Conservation (phyloP, 371 early-diverging fungal genomes). For the Paraphysoderma sedebokerense region DNA sequence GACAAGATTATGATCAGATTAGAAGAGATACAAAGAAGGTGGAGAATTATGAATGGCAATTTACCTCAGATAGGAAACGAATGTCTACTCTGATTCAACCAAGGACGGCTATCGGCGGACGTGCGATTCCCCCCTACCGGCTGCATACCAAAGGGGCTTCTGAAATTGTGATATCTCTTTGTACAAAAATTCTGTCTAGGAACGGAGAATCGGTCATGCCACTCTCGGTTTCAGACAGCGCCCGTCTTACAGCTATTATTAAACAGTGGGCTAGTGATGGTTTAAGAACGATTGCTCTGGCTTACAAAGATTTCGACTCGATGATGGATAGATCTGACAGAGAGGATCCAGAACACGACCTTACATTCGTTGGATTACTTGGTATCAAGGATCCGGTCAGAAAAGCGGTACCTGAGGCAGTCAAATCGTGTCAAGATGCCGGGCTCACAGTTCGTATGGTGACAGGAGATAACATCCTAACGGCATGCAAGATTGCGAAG, state of each 20-base stretch:
- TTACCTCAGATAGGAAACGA: constrained; percentile 66
- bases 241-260: constrained; percentile 12
- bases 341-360: constrained; percentile 9
- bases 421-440: constrained; percentile 41
- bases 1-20: constrained; percentile 23
- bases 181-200: neutral
- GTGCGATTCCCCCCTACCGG: constrained; percentile 22
- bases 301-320: constrained; percentile 42
- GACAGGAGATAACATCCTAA: constrained; percentile 58
- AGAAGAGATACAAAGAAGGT: constrained; percentile 21
- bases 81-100: constrained; percentile 65
- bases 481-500: constrained; percentile 52
- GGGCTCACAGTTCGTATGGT: constrained; percentile 74
- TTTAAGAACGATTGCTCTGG: constrained; percentile 46
- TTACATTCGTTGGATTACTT: constrained; percentile 17
- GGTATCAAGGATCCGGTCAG: constrained; percentile 64
- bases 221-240: constrained; percentile 4
- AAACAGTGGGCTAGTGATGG: constrained; percentile 38
- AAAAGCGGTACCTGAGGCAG: constrained; percentile 44
- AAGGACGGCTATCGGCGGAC: constrained; percentile 7
- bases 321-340: constrained; percentile 14
- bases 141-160: constrained; percentile 71
- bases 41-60: constrained; percentile 47
- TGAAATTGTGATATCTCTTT: constrained; percentile 42
- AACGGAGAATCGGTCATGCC: constrained; percentile 1